A percentile compares a stretch with the other conserved stretches of the same genome.
These are phyloP conservation scores for Dichotomocladium elegans DNA, from an alignment of 371 early-diverging fungal genomes.

Conservation along the genomic window DNA sequence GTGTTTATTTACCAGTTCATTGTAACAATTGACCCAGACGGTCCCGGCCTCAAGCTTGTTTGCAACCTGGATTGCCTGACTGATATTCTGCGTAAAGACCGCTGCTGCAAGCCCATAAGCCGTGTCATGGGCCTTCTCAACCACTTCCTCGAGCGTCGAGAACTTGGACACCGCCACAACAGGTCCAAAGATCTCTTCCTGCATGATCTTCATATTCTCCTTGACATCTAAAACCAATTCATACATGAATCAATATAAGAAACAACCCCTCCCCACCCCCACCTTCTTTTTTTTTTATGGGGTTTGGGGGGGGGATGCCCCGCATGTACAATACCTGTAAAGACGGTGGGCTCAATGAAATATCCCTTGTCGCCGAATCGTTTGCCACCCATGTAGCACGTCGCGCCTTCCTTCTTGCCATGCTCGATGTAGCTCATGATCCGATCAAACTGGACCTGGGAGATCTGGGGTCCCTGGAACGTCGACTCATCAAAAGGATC, in stretches of 20 bases:
- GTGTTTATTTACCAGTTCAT: conserved; percentile 7
- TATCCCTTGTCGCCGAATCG: conserved; percentile 47
- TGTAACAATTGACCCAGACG: conserved; percentile 16
- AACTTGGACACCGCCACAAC: conserved; percentile 69
- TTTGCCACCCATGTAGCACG: conserved; percentile 41
- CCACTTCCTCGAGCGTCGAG: conserved; percentile 62
- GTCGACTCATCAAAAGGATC: conserved; percentile 50
- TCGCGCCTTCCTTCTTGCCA: conserved; percentile 49
- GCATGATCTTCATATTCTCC: conserved; percentile 58
- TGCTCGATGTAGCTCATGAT: conserved; percentile 52
- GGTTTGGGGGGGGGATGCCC: too few species aligned
- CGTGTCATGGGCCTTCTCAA: conserved; percentile 69
- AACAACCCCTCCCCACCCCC: not conserved
- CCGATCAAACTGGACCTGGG: conserved; percentile 70
- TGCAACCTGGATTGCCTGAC: conserved; percentile 64
- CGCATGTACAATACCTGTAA: conserved; percentile 27
- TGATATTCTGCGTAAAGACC: conserved; percentile 72
- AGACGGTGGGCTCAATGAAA: conserved; percentile 49
- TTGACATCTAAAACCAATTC: conserved; percentile 4
- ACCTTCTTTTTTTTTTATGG: too few species aligned
- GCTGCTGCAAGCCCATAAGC: conserved; percentile 79
- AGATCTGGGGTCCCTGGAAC: conserved; percentile 76
- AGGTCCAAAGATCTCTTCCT: conserved; percentile 82
- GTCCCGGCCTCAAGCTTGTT: conserved; percentile 28
- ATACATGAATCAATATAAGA: not conserved